phyloP scores from a whole-genome alignment of 164 flowering plant genomes.

The Magnolia kwangsiensis region DNA sequence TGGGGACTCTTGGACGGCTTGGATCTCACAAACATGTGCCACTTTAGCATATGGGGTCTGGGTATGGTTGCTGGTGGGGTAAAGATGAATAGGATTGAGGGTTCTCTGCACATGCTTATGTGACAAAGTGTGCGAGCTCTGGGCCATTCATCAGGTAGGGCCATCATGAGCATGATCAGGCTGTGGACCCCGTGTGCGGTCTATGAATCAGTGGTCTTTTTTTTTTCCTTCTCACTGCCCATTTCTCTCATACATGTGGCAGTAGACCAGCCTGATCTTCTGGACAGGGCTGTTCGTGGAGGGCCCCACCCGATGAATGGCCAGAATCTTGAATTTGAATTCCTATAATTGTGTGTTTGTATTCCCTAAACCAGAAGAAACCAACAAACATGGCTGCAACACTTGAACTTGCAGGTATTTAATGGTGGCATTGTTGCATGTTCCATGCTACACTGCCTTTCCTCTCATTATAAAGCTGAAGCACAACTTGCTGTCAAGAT shows the following conservation, averaged over 20 bases:
- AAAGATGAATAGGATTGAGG: too few relatives aligned
- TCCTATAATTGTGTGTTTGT: not conserved
- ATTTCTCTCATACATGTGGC: not conserved
- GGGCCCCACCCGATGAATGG: not conserved
- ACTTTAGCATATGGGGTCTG: too few relatives aligned
- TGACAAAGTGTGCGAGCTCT: too few relatives aligned
- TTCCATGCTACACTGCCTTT: slow-evolving; percentile 74
- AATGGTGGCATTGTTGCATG: slow-evolving; percentile 63
- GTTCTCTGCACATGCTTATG: too few relatives aligned
- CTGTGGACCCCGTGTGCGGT: too few relatives aligned
- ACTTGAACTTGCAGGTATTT: slow-evolving; percentile 57
- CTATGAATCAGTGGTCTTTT: not conserved
- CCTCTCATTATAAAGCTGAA: slow-evolving; percentile 56
- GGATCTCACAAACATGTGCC: too few relatives aligned
- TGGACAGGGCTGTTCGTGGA: not conserved
- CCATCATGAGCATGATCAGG: too few relatives aligned
- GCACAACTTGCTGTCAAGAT: slow-evolving; percentile 39
- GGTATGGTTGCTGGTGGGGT: too few relatives aligned
- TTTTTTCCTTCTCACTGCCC: not conserved
- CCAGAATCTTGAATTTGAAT: not conserved
- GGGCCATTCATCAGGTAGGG: too few relatives aligned
- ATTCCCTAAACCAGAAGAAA: not conserved
- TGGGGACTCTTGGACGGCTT: too few relatives aligned
- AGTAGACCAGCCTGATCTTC: not conserved
- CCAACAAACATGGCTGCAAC: not conserved